Evolutionary conservation across 805 yeast genomes (phyloP), one percentile per base, ranked within the genome.

Genomic region (Candida endomychidarum): DNA sequence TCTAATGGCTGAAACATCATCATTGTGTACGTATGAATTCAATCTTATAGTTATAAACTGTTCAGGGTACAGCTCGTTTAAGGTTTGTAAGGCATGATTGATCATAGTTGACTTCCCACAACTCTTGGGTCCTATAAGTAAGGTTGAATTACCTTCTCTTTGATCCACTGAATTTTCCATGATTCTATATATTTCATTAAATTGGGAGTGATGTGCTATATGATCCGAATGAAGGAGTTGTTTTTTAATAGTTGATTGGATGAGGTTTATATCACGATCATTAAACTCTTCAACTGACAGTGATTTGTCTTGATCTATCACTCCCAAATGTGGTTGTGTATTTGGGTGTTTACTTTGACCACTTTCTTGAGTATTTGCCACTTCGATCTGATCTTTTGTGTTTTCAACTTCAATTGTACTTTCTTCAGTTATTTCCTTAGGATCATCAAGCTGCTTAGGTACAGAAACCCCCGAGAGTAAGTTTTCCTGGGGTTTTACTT

Each of bases 61-160:
- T 23, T 77, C 68, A 2, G 46, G 38, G 51, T 72, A 74, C 22
- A 63, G 58, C 11, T 46, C 25, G 3, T 60, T 48, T 20, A 88
- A 58, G 10, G 67, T 63, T 0, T 54, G 44, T 12, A 93, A 41
- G 0, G 83, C 88, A 4, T 70, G 61, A 21, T 83, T 70, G 2
- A 91, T 64, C 3, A 86, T 59, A 2, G 77, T 62, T 0, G 90
- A 70, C 56, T 91, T 91, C 0, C 96, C 97, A 4, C 80, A 67
- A 2, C 83, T 80, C 30, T 89, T 65, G 0, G 96, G 87, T 0
- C 98, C 98, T 32, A 89, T 71, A 1, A 91, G 43, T 5, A 91
- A 63, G 9, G 81, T 77, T 2, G 97, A 91, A 54, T 86, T 88
- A 5, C 95, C 90, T 46, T 88, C 93, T 20, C 77, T 73, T 45